Percentiles rank a stretch among this genome's conserved stretches.
phyloP scores from a whole-genome alignment of 805 yeast species.

The Teunomyces pallodes region DNA sequence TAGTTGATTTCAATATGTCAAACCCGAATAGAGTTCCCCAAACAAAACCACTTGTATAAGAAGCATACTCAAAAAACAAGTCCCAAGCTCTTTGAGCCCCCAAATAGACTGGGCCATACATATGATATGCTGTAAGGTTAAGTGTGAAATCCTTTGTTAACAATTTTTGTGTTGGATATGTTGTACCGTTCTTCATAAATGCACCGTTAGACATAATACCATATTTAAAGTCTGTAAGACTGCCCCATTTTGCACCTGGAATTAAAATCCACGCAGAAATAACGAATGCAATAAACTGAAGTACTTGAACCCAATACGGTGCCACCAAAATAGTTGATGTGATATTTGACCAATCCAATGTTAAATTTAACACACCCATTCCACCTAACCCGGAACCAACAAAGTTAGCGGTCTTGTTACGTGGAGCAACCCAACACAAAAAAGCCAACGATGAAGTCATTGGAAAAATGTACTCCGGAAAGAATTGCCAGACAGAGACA shows the following conservation, averaged over 20 bases:
- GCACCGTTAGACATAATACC: slow-evolving; percentile 25
- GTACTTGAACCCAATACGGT: slow-evolving; percentile 25
- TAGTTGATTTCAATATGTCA: slow-evolving; percentile 8
- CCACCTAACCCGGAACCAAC: slow-evolving; percentile 27
- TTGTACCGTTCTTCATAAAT: slow-evolving; percentile 15
- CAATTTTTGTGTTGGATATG: slow-evolving; percentile 19
- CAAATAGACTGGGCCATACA: slow-evolving; percentile 21
- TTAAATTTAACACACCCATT: slow-evolving; percentile 22
- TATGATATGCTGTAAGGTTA: slow-evolving; percentile 20
- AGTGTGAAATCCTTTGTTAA: slow-evolving; percentile 15
- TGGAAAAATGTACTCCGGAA: slow-evolving; percentile 24
- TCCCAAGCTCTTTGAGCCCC: slow-evolving; percentile 27
- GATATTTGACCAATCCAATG: slow-evolving; percentile 26
- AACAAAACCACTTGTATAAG: slow-evolving; percentile 20
- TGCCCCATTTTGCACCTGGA: slow-evolving; percentile 24
- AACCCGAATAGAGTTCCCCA: slow-evolving; percentile 24
- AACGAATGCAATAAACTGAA: slow-evolving; percentile 22
- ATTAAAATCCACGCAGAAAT: slow-evolving; percentile 23
- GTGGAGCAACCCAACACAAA: slow-evolving; percentile 23
- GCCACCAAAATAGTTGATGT: slow-evolving; percentile 22
- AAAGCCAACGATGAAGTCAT: slow-evolving; percentile 23
- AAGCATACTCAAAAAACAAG: slow-evolving; percentile 25
- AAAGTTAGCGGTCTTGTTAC: slow-evolving; percentile 16
- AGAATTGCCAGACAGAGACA: slow-evolving; percentile 19
- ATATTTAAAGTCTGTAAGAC: slow-evolving; percentile 14